Evolutionary conservation across 768 basidiomycete genomes (phyloP).

Genomic region (Pleurotus tuber-regium): DNA sequence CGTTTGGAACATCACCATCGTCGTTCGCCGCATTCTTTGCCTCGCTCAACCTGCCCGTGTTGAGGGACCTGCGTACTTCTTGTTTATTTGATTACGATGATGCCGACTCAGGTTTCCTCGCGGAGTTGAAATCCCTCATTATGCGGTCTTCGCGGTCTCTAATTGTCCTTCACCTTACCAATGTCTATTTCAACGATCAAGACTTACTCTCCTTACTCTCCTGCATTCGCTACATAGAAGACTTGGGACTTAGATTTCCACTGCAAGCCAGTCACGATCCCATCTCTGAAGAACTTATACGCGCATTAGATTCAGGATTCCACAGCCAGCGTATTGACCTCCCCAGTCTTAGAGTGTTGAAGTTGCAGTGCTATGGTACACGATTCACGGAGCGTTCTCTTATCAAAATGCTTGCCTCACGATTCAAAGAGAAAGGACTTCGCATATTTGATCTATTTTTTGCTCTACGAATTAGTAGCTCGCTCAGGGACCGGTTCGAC

Average conservation of each 20-base stretch:
- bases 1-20: neutral
- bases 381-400: neutral
- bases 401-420: conserved; percentile 1
- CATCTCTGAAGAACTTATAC: conserved; percentile 5
- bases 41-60: neutral
- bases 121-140: neutral
- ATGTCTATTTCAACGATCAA: neutral
- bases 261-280: neutral
- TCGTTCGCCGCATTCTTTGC: conserved; percentile 1
- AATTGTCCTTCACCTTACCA: neutral
- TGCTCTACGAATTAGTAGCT: neutral
- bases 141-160: neutral
- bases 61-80: neutral
- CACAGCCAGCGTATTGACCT: neutral
- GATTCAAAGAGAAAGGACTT: neutral
- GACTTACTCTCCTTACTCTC: neutral
- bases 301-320: neutral
- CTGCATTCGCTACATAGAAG: neutral
- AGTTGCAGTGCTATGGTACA: conserved; percentile 2
- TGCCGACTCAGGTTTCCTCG: neutral
- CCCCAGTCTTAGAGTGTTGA: neutral
- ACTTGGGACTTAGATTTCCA: conserved; percentile 1
- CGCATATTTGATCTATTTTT: conserved; percentile 1
- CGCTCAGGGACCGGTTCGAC: neutral
- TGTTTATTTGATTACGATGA: conserved; percentile 1